Percentiles rank a stretch among this genome's conserved stretches.
Evolutionary conservation across 225 moss, liverwort and hornwort genomes (phyloP).

Genomic region (Lunularia cruciata): DNA sequence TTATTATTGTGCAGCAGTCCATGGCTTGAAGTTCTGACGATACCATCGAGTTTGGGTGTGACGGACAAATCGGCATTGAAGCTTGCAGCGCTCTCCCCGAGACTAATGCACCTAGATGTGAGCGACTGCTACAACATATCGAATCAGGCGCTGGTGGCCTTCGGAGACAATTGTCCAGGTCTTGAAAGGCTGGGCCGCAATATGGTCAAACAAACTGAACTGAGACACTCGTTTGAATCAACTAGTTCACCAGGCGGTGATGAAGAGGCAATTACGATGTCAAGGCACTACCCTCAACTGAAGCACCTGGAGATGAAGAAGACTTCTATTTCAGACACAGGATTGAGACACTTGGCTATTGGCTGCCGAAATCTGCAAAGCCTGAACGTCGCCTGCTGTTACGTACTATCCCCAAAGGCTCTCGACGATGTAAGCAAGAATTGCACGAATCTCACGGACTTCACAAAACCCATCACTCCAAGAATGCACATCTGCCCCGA

Average conservation of each 20-base stretch:
- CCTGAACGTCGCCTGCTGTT: slow-evolving; percentile 46
- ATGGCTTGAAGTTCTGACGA: slow-evolving; percentile 32
- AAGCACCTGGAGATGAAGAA: slow-evolving; percentile 50
- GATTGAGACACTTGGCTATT: slow-evolving; percentile 29
- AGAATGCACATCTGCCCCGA: slow-evolving; percentile 34
- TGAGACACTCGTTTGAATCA: not conserved
- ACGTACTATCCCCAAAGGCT: slow-evolving; percentile 32
- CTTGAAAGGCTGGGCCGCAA: slow-evolving; percentile 44
- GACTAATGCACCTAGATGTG: slow-evolving; percentile 40
- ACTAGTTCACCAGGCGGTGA: slow-evolving; percentile 34
- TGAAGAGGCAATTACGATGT: slow-evolving; percentile 41
- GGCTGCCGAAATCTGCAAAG: slow-evolving; percentile 38
- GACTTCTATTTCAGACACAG: slow-evolving; percentile 35
- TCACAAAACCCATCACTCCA: slow-evolving; percentile 51
- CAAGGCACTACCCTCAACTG: slow-evolving; percentile 32
- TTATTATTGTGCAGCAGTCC: slow-evolving; percentile 31
- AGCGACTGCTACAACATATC: slow-evolving; percentile 50
- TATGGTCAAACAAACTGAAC: slow-evolving; percentile 33
- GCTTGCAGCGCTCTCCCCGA: slow-evolving; percentile 29
- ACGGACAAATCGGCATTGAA: slow-evolving; percentile 44
- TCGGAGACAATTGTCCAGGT: slow-evolving; percentile 37
- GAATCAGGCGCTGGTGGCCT: slow-evolving; percentile 36
- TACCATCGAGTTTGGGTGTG: slow-evolving; percentile 36
- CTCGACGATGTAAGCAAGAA: slow-evolving; percentile 31
- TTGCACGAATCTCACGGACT: slow-evolving; percentile 28